These are phyloP conservation scores for Penicillium sp. DNA, from an alignment of 2,329 filamentous ascomycete species.

Conservation along the genomic window DNA sequence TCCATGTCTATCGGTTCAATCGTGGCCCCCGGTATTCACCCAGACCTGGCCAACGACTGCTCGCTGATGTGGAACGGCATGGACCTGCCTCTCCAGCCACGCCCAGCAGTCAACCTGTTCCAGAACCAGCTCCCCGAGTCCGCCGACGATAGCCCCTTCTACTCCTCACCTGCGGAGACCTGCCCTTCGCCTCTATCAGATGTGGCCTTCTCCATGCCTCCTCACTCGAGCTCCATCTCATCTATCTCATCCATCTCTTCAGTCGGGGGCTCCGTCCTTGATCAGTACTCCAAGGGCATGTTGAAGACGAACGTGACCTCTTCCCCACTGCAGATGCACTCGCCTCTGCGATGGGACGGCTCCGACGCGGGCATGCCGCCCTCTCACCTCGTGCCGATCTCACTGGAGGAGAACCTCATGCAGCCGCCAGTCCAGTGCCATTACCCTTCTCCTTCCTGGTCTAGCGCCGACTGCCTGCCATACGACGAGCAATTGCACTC, in stretches of 20 bases:
- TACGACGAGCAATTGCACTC: constrained; percentile 31
- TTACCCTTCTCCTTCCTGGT: constrained; percentile 32
- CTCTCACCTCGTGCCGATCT: constrained; percentile 40
- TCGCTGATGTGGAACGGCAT: constrained; percentile 43
- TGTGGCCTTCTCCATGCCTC: constrained; percentile 38
- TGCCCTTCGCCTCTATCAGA: constrained; percentile 50
- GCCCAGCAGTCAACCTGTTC: constrained; percentile 32
- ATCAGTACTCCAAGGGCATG: constrained; percentile 40
- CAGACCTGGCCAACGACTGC: constrained; percentile 38
- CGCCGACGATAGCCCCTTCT: constrained; percentile 47
- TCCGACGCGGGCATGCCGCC: constrained; percentile 34
- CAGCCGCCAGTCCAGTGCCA: constrained; percentile 37
- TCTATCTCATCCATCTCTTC: constrained; percentile 42
- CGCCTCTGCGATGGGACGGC: constrained; percentile 41
- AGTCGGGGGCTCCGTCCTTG: constrained; percentile 40
- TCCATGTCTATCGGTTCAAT: constrained; percentile 44
- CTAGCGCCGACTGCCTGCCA: constrained; percentile 28
- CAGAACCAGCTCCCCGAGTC: constrained; percentile 42
- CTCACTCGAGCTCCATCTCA: constrained; percentile 35
- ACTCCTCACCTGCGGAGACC: constrained; percentile 47
- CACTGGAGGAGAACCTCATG: constrained; percentile 41
- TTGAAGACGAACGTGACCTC: constrained; percentile 38
- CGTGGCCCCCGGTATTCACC: constrained; percentile 40
- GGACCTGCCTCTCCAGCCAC: constrained; percentile 39
- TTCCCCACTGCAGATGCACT: constrained; percentile 41